Evolutionary conservation across 2,329 filamentous ascomycete genomes (phyloP), one percentile per base, ranked within the genome.

Genomic region (Rutstroemia sp.): DNA sequence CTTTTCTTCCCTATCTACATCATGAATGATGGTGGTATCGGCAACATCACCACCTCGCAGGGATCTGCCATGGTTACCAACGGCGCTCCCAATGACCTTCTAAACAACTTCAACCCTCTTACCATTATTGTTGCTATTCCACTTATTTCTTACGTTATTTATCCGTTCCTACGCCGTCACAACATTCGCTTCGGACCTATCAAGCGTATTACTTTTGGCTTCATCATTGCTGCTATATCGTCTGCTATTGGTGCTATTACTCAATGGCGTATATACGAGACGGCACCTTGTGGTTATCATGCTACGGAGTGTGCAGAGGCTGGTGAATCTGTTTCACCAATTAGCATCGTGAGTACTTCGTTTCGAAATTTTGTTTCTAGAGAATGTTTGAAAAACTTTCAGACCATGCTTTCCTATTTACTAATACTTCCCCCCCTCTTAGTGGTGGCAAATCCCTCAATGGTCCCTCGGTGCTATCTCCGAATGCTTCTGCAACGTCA

Each of bases 51-150:
- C 17, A 76, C 69, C 63, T 71, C 83, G 60, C 72, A 79, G 54
- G 73, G 75, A n/a, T 81, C 82, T 68, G 80, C 79, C 71, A 80
- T 88, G 84, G 65, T 78, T 50, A 80, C 84, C 3, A 76, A 86
- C 65, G 87, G 87, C 46, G 80, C 88, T 3, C 88, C 88, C 65
- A 92, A 92, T 74, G 88, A 92, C 68, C 74, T 91, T 58, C 81
- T 92, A 65, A 78, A 82, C 69, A 91, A 90, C 73, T 75, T 92
- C 55, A 86, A 91, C 70, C 84, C 88, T 8, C 81, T 92, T 58
- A 80, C 84, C 25, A 83, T 92, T 59, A 80, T 92, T 63, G 80
- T 90, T 66, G 80, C 89, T 70, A 85, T 89, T 42, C 87, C 87
- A 2, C 72, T 91, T 58, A 78, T 86, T 58, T 87, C 91, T 65